Evolutionary conservation across 2,329 filamentous ascomycete species (phyloP), one percentile per base, ranked within the genome.

Genomic region (Fusarium protoensiforme): DNA sequence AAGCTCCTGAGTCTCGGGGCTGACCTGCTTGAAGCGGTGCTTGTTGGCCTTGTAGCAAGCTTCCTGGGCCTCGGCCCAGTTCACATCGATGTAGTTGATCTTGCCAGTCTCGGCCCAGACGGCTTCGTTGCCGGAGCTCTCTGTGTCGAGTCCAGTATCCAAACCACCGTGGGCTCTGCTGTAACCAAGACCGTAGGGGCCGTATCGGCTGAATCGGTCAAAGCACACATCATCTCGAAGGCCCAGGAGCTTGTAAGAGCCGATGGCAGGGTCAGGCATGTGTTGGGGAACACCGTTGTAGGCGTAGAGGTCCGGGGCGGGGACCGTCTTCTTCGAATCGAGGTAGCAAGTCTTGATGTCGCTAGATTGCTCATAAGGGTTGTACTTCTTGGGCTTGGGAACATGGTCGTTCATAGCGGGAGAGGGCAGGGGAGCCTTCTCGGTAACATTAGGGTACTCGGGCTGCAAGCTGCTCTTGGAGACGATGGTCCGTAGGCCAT

Each of bases 131-230:
- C 92, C 94, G 22, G 93, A 88, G 36, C 86, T 85, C 75, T 96
- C 93, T 1, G 91, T 91, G 41, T 94, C 93, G 64, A 93, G 86
- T n/a, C 90, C 90, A 63, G 95, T 90, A 29, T 89, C 90, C 0
- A 89, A 83, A 24, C 95, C 95, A 16, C 95, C 95, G 71, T 90
- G 89, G 64, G 90, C 89, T 67, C 89, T 87, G 76, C 89, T 90
- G 81, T 97, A 97, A n/a, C 95, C 95, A 43, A 95, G 85, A 0
- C 95, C 95, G 78, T 98, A 98, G 0, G 94, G 92, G 0, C 94
- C 95, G 39, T 96, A 89, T 54, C 95, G 90, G 20, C 94, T 93
- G 79, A 94, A 97, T 7, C 95, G 90, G 78, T 98, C 95, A 80
- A 97, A 97, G 83, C 95, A 98, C 16, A 97, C 86, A 76, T 96